phyloP scores from a whole-genome alignment of 2,329 filamentous ascomycete species.

The Monilinia polystroma region DNA sequence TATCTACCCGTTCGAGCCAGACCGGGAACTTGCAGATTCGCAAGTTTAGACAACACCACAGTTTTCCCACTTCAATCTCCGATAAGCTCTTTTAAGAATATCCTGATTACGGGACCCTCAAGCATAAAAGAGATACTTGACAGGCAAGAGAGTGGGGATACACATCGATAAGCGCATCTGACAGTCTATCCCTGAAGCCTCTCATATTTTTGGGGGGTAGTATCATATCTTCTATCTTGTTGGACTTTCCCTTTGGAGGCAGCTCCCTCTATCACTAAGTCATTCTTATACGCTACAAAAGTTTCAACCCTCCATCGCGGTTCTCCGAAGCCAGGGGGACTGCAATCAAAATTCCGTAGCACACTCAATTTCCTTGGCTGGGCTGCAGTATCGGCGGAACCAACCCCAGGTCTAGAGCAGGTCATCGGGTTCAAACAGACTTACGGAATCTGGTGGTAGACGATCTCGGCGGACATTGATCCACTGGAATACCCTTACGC shows the following conservation, averaged over 20 bases:
- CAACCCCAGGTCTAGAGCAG: conserved; percentile 33
- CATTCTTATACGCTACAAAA: conserved; percentile 7
- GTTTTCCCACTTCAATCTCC: conserved; percentile 18
- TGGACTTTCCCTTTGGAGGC: conserved; percentile 20
- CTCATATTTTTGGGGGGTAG: conserved; percentile 7
- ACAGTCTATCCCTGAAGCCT: conserved; percentile 1
- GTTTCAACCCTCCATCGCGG: conserved; percentile 29
- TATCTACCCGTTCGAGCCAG: conserved; percentile 23
- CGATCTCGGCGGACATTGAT: conserved; percentile 10
- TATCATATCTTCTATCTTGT: conserved; percentile 15
- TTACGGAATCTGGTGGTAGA: conserved; percentile 28
- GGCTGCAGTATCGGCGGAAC: conserved; percentile 34
- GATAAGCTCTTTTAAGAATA: conserved; percentile 21
- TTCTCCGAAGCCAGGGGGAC: conserved; percentile 35
- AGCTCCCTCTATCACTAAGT: conserved; percentile 7
- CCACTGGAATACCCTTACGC: conserved; percentile 34
- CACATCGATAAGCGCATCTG: conserved; percentile 18
- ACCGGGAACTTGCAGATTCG: conserved; percentile 21
- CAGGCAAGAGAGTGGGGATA: conserved; percentile 20
- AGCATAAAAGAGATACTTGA: conserved; percentile 15
- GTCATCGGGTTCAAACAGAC: conserved; percentile 35
- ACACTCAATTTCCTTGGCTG: conserved; percentile 25
- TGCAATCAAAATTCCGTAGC: conserved; percentile 24
- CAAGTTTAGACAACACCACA: conserved; percentile 23
- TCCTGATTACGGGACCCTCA: conserved; percentile 13